Conservation (phyloP, 768 basidiomycete genomes). For the Chalciporus piperatus region DNA sequence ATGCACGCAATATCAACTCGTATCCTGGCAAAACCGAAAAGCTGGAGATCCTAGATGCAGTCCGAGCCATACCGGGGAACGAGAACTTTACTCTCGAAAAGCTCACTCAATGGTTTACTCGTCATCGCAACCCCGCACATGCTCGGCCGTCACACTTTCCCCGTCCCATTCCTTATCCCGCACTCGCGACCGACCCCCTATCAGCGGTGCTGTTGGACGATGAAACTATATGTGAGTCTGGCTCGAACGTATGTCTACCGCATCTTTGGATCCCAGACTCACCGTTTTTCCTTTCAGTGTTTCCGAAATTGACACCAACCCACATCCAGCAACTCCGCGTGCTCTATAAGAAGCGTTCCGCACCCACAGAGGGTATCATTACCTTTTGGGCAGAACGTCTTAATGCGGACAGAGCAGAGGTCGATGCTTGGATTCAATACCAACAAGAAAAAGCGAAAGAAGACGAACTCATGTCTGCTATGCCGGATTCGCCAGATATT, state of each 20-base stretch:
- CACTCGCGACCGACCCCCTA: neutral
- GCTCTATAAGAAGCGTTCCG: constrained; percentile 11
- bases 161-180: neutral
- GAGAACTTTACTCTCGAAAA: constrained; percentile 15
- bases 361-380: constrained; percentile 22
- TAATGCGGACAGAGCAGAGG: constrained; percentile 16
- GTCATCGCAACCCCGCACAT: constrained; percentile 15
- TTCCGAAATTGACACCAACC: constrained; percentile 22
- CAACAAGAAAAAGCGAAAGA: constrained; percentile 26
- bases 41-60: constrained; percentile 3
- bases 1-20: constrained; percentile 11
- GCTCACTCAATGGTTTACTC: constrained; percentile 20
- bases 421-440: constrained; percentile 27
- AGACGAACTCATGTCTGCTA: neutral
- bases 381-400: constrained; percentile 27
- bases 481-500: constrained; percentile 14
- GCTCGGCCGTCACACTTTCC: neutral
- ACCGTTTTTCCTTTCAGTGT: constrained; percentile 14
- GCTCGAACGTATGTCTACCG: neutral
- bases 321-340: constrained; percentile 23
- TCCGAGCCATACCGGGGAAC: constrained; percentile 24
- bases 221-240: constrained; percentile 25
- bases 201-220: constrained; percentile 14
- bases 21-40: constrained; percentile 17
- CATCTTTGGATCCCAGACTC: constrained; percentile 1